Conservation (phyloP, 1,284 basidiomycete species). For the Austropuccinia psidii region DNA sequence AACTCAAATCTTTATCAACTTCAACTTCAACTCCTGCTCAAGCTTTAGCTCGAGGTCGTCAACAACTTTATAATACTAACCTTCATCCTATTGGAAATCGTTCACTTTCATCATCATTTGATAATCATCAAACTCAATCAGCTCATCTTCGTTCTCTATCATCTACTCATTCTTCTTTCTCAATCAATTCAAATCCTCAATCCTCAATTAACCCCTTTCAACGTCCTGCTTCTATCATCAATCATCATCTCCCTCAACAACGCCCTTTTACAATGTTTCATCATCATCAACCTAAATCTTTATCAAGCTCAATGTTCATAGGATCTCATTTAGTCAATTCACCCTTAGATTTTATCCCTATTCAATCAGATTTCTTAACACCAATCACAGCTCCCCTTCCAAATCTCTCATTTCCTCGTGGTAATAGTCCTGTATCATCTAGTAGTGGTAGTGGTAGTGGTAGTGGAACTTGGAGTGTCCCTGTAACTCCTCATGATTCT, state of each 20-base stretch:
- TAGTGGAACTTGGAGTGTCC: neutral
- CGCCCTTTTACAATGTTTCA: neutral
- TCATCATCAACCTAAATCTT: neutral
- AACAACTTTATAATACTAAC: slow-evolving; percentile 7
- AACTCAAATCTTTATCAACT: no score
- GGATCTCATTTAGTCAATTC: no score
- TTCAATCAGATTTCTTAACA: neutral
- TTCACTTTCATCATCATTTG: no score
- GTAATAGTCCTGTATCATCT: slow-evolving; percentile 20
- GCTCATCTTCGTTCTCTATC: neutral
- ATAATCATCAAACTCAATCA: no score
- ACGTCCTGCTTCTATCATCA: neutral
- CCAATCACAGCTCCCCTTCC: neutral
- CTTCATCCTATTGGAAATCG: no score
- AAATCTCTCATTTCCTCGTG: neutral
- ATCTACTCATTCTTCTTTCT: neutral
- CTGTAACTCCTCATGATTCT: slow-evolving; percentile 24
- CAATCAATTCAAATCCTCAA: neutral
- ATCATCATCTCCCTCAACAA: neutral
- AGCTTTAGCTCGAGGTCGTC: neutral
- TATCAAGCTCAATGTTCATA: neutral
- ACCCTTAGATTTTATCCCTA: neutral
- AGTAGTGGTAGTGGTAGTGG: neutral
- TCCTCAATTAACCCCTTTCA: neutral
- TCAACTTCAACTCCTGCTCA: neutral